Percentiles rank a stretch among this genome's conserved stretches.
Conservation (phyloP, 2,329 filamentous ascomycete genomes). For the Ceratocystis papillata region DNA sequence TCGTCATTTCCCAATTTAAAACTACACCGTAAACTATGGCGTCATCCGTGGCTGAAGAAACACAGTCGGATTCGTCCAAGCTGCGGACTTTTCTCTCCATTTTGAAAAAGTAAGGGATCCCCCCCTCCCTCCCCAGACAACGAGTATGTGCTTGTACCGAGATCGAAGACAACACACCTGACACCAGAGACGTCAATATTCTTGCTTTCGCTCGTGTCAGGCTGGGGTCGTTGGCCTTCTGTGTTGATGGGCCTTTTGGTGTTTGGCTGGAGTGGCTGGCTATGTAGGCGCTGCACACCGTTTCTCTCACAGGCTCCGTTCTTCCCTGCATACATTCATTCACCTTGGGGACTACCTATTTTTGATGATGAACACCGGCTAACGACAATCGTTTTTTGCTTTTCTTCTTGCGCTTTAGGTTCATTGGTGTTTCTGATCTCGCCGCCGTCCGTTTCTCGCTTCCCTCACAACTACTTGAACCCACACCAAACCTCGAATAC, state of each 20-base stretch:
- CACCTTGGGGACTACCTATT: neutral
- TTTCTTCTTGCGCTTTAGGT: conserved; percentile 43
- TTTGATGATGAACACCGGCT: neutral
- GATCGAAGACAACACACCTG: neutral
- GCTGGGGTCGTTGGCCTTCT: neutral
- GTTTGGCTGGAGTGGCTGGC: neutral
- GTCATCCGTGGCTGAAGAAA: conserved; percentile 21
- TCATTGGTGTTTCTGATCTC: conserved; percentile 92
- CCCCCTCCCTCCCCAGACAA: neutral
- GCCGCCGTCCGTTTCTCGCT: conserved; percentile 92
- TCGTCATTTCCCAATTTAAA: neutral
- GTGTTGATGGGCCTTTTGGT: neutral
- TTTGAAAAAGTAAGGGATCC: conserved; percentile 23
- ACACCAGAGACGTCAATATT: neutral
- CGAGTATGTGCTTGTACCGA: conserved; percentile 2
- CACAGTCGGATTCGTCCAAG: conserved; percentile 21
- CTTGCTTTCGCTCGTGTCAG: neutral
- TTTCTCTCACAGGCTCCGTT: neutral
- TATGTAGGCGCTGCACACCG: neutral
- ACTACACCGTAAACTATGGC: conserved; percentile 17
- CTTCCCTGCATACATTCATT: neutral
- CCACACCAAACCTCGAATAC: conserved; percentile 94
- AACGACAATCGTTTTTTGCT: neutral
- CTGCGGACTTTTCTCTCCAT: conserved; percentile 23
- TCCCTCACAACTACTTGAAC: conserved; percentile 88